Conservation (phyloP, 495 filamentous ascomycete genomes). For the Glarea lozoyensis region DNA sequence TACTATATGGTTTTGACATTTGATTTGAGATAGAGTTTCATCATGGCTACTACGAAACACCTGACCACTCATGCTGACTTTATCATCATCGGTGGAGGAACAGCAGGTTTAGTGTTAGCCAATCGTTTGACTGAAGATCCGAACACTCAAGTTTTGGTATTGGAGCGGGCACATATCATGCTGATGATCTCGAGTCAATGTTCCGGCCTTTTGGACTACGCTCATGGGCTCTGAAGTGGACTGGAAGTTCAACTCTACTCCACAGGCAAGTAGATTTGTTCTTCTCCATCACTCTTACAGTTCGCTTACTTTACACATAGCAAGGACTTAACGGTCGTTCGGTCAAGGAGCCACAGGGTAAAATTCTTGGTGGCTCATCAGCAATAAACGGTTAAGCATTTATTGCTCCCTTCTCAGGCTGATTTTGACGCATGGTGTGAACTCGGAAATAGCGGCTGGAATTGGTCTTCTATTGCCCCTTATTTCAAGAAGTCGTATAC, state of each 20-base stretch:
- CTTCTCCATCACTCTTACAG: neutral
- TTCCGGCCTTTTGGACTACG: slow-evolving; percentile 22
- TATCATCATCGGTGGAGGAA: neutral
- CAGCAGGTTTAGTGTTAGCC: neutral
- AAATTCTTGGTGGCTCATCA: neutral
- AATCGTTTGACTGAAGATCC: neutral
- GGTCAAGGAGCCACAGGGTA: neutral
- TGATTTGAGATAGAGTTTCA: too few species aligned
- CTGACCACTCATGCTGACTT: neutral
- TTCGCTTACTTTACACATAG: neutral
- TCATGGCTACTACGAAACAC: neutral
- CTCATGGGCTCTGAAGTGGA: neutral
- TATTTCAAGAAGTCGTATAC: neutral
- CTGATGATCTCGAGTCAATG: slow-evolving; percentile 33
- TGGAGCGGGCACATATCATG: slow-evolving; percentile 41
- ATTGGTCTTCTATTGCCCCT: slow-evolving; percentile 36
- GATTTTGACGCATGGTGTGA: slow-evolving; percentile 45
- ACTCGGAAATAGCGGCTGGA: slow-evolving; percentile 46
- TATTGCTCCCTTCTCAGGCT: slow-evolving; percentile 23
- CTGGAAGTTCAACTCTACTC: neutral
- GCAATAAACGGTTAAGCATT: neutral
- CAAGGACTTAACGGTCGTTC: neutral
- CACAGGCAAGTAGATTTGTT: neutral
- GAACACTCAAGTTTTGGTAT: slow-evolving; percentile 17
- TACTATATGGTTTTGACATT: too few species aligned